Evolutionary conservation across 164 flowering plant genomes (phyloP).

Genomic region (Liriodendron chinense): DNA sequence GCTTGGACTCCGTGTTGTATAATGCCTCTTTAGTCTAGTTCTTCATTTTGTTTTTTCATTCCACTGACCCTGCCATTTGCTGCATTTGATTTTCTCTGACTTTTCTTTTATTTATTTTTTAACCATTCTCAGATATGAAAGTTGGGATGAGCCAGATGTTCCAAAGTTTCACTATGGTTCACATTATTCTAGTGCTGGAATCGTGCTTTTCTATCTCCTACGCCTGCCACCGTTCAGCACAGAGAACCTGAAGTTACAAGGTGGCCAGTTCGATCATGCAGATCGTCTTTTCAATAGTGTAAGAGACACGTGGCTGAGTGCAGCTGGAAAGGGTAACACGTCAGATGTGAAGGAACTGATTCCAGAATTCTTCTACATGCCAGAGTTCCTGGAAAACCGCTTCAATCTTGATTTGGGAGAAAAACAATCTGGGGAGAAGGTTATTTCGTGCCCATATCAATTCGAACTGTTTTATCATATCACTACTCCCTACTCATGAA

Average conservation of each 20-base stretch:
- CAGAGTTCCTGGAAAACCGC: slow-evolving; percentile 85
- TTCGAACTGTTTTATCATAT: background rate
- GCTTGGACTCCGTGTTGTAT: background rate
- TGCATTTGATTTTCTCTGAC: background rate
- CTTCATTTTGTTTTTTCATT: too few relatives aligned
- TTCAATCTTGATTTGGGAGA: slow-evolving; percentile 92
- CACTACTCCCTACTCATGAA: background rate
- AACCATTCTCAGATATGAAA: slow-evolving; percentile 65
- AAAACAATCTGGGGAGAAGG: slow-evolving; percentile 99
- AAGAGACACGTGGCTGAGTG: slow-evolving; percentile 93
- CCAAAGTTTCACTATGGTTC: slow-evolving; percentile 99
- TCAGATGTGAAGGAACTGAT: slow-evolving; percentile 98
- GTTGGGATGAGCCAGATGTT: slow-evolving; percentile 99
- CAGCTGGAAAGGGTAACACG: slow-evolving; percentile 97
- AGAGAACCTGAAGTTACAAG: slow-evolving; percentile 97
- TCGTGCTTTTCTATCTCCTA: slow-evolving; percentile 92
- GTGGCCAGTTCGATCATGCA: slow-evolving; percentile 99
- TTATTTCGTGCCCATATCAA: slow-evolving; percentile 13
- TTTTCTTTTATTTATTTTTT: background rate
- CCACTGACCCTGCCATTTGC: background rate
- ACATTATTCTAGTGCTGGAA: slow-evolving; percentile 99
- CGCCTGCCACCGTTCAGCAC: slow-evolving; percentile 94
- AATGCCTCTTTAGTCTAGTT: too few relatives aligned
- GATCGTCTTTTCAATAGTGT: slow-evolving; percentile 97
- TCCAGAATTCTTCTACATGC: slow-evolving; percentile 98